Evolutionary conservation across 2,329 filamentous ascomycete genomes (phyloP).

Genomic region (Cytospora mali): DNA sequence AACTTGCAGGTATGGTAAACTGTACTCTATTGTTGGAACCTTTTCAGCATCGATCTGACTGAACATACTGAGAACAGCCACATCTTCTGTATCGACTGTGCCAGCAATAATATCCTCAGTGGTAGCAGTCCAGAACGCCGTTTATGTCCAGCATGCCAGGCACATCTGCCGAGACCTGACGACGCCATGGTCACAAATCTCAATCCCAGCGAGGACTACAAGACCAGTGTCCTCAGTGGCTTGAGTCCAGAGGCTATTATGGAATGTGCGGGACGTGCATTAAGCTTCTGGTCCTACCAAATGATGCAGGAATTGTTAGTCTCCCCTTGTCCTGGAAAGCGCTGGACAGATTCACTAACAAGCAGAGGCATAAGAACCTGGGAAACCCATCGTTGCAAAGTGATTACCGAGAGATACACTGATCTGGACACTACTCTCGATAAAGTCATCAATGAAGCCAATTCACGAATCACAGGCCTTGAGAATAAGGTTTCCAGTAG

Average conservation of each 20-base stretch:
- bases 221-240: conserved; percentile 82
- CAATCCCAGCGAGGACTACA: conserved; percentile 85
- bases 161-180: conserved; percentile 68
- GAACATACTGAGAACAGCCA: conserved; percentile 58
- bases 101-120: conserved; percentile 64
- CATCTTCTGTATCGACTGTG: conserved; percentile 81
- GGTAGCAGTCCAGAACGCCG: conserved; percentile 53
- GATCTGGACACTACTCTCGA: conserved; percentile 68
- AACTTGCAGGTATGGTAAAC: conserved; percentile 71
- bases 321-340: conserved; percentile 26
- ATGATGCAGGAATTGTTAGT: conserved; percentile 78
- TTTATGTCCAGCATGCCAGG: conserved; percentile 75
- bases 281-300: conserved; percentile 88
- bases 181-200: conserved; percentile 74
- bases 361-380: conserved; percentile 60
- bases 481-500: conserved; percentile 66
- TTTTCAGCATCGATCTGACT: conserved; percentile 10
- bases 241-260: conserved; percentile 80
- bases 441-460: conserved; percentile 73
- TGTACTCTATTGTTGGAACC: conserved; percentile 15
- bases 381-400: conserved; percentile 74
- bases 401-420: conserved; percentile 71
- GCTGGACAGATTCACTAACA: conserved; percentile 28
- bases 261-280: conserved; percentile 78
- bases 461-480: conserved; percentile 68